Evolutionary conservation across 1,139 yeast genomes (phyloP).

Genomic region (Blastobotrys apis): DNA sequence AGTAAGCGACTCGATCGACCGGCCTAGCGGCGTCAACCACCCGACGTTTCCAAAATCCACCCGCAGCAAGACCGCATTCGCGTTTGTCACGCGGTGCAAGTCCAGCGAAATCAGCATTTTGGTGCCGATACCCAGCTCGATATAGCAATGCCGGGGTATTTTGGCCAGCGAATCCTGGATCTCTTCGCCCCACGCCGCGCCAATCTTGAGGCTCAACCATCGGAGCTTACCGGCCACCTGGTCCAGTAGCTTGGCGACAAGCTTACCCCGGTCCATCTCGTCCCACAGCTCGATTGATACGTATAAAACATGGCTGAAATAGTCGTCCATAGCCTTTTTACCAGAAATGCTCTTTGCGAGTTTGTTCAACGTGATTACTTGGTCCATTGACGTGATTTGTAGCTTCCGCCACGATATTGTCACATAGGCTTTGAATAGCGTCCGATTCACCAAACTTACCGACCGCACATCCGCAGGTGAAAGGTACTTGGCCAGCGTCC

Average conservation of each 20-base stretch:
- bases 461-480: background rate
- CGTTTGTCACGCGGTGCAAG: conserved; percentile 2
- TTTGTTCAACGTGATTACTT: background rate
- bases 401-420: conserved; percentile 3
- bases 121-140: conserved; percentile 8
- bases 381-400: background rate
- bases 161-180: conserved; percentile 2
- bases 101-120: conserved; percentile 6
- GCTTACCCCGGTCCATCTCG: conserved; percentile 8
- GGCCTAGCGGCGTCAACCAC: conserved; percentile 10
- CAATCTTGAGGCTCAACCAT: conserved; percentile 3
- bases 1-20: conserved; percentile 1
- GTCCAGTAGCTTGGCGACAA: conserved; percentile 2
- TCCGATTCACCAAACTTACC: conserved; percentile 3
- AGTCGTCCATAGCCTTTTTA: conserved; percentile 3
- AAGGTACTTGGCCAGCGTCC: conserved; percentile 2
- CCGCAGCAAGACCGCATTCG: background rate
- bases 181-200: conserved; percentile 14
- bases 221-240: background rate
- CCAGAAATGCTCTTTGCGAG: background rate
- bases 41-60: conserved; percentile 11
- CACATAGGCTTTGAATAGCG: conserved; percentile 9
- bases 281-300: conserved; percentile 6
- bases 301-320: conserved; percentile 5
- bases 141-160: conserved; percentile 2